Conservation (phyloP, 306 rosid species). For the Glycine latifolia region DNA sequence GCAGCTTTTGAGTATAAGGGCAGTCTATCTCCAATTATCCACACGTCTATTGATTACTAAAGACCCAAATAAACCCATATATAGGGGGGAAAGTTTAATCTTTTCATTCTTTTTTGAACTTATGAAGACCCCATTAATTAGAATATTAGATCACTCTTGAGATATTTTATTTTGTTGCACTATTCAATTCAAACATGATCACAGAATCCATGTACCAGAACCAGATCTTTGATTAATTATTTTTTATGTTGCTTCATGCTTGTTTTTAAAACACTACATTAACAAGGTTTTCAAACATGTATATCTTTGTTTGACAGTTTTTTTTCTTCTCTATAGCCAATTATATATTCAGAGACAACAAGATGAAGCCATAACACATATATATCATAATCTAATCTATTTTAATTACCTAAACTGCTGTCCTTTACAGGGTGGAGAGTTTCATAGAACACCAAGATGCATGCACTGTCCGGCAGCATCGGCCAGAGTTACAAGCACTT, state of each 20-base stretch:
- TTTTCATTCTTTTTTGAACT: neutral
- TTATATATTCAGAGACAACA: conserved; percentile 24
- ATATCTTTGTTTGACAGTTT: conserved; percentile 39
- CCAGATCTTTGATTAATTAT: conserved; percentile 32
- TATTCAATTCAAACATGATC: conserved; percentile 33
- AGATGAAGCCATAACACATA: conserved; percentile 16
- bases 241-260: conserved; percentile 32
- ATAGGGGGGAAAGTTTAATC: neutral
- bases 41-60: conserved; percentile 18
- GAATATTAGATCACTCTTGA: conserved; percentile 29
- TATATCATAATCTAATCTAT: neutral
- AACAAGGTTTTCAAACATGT: conserved; percentile 17
- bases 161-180: conserved; percentile 30
- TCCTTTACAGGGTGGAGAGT: conserved; percentile 82
- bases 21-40: neutral
- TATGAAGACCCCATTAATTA: conserved; percentile 38
- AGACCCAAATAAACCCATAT: conserved; percentile 21
- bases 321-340: conserved; percentile 1
- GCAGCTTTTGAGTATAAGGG: conserved; percentile 18
- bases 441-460: conserved; percentile 98
- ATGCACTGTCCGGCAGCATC: conserved; percentile 63
- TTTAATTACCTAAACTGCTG: conserved; percentile 21
- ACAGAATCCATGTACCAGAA: conserved; percentile 25
- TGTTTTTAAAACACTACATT: conserved; percentile 41
- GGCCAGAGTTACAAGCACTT: conserved; percentile 60